Evolutionary conservation across 441 rosid species (phyloP).

Genomic region (Eugenia klotzschiana): DNA sequence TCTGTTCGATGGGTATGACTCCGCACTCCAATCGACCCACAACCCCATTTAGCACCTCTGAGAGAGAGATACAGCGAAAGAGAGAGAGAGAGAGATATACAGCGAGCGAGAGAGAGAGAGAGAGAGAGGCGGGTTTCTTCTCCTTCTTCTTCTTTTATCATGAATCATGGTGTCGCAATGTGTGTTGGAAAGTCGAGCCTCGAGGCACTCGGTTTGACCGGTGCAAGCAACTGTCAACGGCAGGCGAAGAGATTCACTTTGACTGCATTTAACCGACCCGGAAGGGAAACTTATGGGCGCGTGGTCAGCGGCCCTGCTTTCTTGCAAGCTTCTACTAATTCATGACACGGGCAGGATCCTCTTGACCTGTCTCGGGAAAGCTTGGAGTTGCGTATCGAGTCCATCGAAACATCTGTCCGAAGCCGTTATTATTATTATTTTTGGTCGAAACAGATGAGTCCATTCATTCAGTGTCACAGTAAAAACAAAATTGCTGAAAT

Average conservation of each 20-base stretch:
- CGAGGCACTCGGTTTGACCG: not conserved
- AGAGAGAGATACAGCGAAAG: not conserved
- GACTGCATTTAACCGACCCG: not conserved
- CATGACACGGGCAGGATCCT: not conserved
- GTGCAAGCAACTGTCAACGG: not conserved
- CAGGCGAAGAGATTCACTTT: not conserved
- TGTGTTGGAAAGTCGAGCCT: not conserved
- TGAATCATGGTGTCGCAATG: not conserved
- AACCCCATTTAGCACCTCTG: conserved; percentile 7
- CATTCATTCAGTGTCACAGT: no score
- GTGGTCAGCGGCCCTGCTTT: not conserved
- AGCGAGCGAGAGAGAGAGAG: not conserved
- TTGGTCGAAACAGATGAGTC: no score
- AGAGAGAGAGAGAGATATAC: not conserved
- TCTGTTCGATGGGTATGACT: conserved; percentile 8
- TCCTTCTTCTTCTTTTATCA: not conserved
- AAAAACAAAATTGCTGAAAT: no score
- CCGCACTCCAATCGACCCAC: conserved; percentile 14
- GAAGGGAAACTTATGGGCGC: not conserved
- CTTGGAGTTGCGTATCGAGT: not conserved
- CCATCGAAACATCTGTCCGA: not conserved
- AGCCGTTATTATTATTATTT: no score
- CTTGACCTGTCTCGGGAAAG: not conserved
- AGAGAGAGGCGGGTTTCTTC: not conserved
- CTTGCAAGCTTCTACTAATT: not conserved